These are phyloP conservation scores for Xylariomycetidae sp. DNA, from an alignment of 2,329 filamentous ascomycete genomes.

Conservation along the genomic window DNA sequence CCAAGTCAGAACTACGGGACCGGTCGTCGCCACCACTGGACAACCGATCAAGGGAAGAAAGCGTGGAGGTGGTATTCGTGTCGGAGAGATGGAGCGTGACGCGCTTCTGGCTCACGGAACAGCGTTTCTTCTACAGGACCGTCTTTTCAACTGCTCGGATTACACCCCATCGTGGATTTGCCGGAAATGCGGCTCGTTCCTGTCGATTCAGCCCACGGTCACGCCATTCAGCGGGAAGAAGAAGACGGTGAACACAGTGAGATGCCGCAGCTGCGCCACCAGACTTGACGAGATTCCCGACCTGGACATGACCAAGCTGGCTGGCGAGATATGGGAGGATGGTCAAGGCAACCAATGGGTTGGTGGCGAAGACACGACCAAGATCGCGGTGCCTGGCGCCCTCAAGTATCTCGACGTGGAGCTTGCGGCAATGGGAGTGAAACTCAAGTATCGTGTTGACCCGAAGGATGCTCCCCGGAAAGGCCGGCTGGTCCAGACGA, in stretches of 20 bases:
- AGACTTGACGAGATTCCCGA: slow-evolving; percentile 53
- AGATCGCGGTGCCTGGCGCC: slow-evolving; percentile 89
- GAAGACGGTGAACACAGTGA: slow-evolving; percentile 61
- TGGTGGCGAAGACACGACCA: slow-evolving; percentile 83
- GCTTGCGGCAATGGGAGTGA: slow-evolving; percentile 90
- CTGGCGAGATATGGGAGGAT: slow-evolving; percentile 87
- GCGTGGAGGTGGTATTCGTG: slow-evolving; percentile 95
- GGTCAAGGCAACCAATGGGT: slow-evolving; percentile 76
- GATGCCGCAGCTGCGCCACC: slow-evolving; percentile 73
- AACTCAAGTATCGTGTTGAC: slow-evolving; percentile 72
- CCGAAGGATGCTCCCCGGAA: slow-evolving; percentile 59
- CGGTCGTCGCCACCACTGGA: slow-evolving; percentile 81
- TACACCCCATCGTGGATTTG: slow-evolving; percentile 88
- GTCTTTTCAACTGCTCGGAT: slow-evolving; percentile 94
- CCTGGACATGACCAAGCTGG: slow-evolving; percentile 47
- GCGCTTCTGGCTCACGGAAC: slow-evolving; percentile 91
- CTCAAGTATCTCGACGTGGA: slow-evolving; percentile 92
- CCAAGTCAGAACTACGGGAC: slow-evolving; percentile 93
- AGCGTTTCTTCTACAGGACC: slow-evolving; percentile 89
- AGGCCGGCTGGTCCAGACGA: slow-evolving; percentile 38
- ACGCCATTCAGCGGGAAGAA: slow-evolving; percentile 59
- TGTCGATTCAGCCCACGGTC: slow-evolving; percentile 78
- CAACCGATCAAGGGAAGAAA: slow-evolving; percentile 97
- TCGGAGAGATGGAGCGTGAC: slow-evolving; percentile 98
- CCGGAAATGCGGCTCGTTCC: slow-evolving; percentile 80